A percentile compares a stretch with the other conserved stretches of the same genome.
phyloP scores from a whole-genome alignment of 2,329 filamentous ascomycete genomes.

The Aspergillus chevalieri region DNA sequence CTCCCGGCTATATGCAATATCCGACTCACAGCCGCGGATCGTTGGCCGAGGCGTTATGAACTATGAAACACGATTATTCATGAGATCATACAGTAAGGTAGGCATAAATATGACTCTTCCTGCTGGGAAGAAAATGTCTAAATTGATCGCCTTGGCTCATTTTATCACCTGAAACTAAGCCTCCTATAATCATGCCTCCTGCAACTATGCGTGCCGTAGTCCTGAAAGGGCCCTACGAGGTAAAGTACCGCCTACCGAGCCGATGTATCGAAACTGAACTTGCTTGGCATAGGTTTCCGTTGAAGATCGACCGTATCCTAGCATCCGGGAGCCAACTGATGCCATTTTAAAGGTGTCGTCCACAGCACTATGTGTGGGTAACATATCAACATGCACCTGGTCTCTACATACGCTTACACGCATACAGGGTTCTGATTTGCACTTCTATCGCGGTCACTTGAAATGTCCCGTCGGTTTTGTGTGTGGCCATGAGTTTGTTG shows the following conservation, averaged over 20 bases:
- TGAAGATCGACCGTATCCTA: slow-evolving; percentile 68
- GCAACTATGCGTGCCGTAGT: slow-evolving; percentile 74
- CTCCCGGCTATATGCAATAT: too few species aligned
- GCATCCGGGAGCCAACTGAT: slow-evolving; percentile 61
- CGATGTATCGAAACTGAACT: too few species aligned
- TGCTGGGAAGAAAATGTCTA: too few species aligned
- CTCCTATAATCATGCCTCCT: neutral
- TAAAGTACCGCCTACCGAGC: neutral
- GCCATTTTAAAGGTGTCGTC: slow-evolving; percentile 72
- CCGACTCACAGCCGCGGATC: too few species aligned
- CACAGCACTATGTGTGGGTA: slow-evolving; percentile 70
- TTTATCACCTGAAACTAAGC: too few species aligned
- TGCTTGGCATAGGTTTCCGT: slow-evolving; percentile 47
- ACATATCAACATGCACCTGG: neutral
- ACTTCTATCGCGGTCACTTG: slow-evolving; percentile 68
- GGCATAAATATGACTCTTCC: too few species aligned
- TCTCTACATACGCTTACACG: too few species aligned
- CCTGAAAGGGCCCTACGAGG: slow-evolving; percentile 65
- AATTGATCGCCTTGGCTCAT: too few species aligned
- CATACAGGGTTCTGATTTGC: slow-evolving; percentile 51
- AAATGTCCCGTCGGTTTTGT: slow-evolving; percentile 43
- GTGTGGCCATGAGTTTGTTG: slow-evolving; percentile 73
- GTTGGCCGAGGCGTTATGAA: too few species aligned
- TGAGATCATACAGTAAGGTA: too few species aligned
- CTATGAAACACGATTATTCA: too few species aligned